Evolutionary conservation across 2,329 filamentous ascomycete genomes (phyloP).

Genomic region (Fusarium nisikadoi): DNA sequence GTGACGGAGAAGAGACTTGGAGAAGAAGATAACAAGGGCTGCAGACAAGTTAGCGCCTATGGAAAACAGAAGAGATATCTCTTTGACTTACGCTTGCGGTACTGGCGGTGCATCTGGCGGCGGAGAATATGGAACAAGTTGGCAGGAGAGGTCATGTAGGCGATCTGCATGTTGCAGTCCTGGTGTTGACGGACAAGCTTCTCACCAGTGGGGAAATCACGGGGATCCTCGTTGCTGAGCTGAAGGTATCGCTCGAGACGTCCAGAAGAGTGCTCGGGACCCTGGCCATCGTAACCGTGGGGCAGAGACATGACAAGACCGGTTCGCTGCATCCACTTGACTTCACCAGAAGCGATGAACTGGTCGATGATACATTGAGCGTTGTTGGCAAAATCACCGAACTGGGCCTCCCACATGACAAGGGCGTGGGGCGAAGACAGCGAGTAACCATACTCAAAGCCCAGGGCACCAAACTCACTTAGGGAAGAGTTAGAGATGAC

Average conservation of each 20-base stretch:
- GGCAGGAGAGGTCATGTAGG: conserved; percentile 94
- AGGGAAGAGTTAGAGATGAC: conserved; percentile 96
- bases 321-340: conserved; percentile 98
- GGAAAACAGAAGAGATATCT: background rate
- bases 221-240: conserved; percentile 96
- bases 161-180: conserved; percentile 99
- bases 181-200: conserved; percentile 98
- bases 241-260: conserved; percentile 98
- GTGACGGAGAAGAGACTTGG: conserved; percentile 94
- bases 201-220: conserved; percentile 86
- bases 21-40: conserved; percentile 97
- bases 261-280: conserved; percentile 96
- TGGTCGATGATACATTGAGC: conserved; percentile 99
- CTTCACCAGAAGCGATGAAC: conserved; percentile 96
- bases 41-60: conserved; percentile 29
- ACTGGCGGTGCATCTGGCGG: conserved; percentile 98
- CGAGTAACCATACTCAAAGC: conserved; percentile 99
- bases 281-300: conserved; percentile 98
- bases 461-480: conserved; percentile 77
- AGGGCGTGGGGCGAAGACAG: conserved; percentile 95
- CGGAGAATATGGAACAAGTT: conserved; percentile 97
- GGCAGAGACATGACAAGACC: conserved; percentile 96
- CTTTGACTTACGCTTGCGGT: conserved; percentile 88
- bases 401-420: conserved; percentile 99
- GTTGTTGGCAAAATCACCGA: conserved; percentile 99